Evolutionary conservation across 805 yeast species (phyloP), one percentile per base, ranked within the genome.

Genomic region (Cyberlindnera americana): DNA sequence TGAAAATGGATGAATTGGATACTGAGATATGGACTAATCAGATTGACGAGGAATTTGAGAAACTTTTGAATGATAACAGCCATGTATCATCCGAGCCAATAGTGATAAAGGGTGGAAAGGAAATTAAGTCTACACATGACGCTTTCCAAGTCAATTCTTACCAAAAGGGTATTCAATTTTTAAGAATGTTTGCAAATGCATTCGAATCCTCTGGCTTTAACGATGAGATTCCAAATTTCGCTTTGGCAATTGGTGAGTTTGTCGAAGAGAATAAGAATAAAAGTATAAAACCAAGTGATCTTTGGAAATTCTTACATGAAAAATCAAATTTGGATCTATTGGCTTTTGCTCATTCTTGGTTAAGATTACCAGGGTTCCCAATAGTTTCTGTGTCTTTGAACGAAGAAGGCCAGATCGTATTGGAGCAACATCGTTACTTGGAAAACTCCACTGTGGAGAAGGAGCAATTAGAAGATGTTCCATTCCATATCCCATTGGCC

Each of bases 401-500:
- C 17, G 58, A 52, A 0, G 59, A 53, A 3, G 53, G 44, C 6
- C 60, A 57, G 36, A 51, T 71, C 4, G 54, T 50, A 18, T 33
- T 72, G 17, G 66, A 57, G 28, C 77, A 73, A 49, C 64, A 66
- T 42, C 57, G 72, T 44, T 66, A 48, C 37, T 19, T 56, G n/a
- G 41, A 53, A 12, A 47, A 49, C 12, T 47, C 51, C 11, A 43
- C 60, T n/a, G 49, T 46, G 3, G 53, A 50, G 6, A 49, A 52
- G 19, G 53, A 57, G n/a, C 50, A 62, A 12, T 48, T 69, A 26
- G 86, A 79, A 54, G 79, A 81, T 49, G 61, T 67, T 29, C 81
- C 83, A 4, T 83, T 66, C 53, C 82, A 79, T 46, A 62, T 83
- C 32, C 90, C 91, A 4, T 56, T 84, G 32, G 58, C 69, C 3